Percentiles rank a stretch among this genome's conserved stretches.
Evolutionary conservation across 2,329 filamentous ascomycete genomes (phyloP).

Genomic region (Fusarium concolor): DNA sequence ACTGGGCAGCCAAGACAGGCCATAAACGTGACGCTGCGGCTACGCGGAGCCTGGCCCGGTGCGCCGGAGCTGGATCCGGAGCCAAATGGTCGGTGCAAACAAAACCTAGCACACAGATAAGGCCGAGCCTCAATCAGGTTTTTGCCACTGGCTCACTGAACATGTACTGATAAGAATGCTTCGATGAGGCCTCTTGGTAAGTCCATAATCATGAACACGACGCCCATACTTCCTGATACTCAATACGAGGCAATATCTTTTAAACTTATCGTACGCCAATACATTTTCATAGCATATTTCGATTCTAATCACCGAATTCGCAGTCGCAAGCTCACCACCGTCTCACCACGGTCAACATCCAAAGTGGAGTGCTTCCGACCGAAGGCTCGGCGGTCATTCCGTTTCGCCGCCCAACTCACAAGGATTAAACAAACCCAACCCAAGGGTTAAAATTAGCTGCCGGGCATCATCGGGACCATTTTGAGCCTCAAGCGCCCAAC

Average conservation of each 20-base stretch:
- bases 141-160: slow-evolving; percentile 10
- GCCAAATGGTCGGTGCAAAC: slow-evolving; percentile 26
- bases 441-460: slow-evolving; percentile 32
- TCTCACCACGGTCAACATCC: slow-evolving; percentile 6
- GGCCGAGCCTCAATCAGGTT: slow-evolving; percentile 43
- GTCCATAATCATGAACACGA: neutral
- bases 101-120: slow-evolving; percentile 30
- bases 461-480: slow-evolving; percentile 18
- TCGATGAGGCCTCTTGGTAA: slow-evolving; percentile 23
- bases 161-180: slow-evolving; percentile 4
- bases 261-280: neutral
- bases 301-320: too few species aligned
- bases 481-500: slow-evolving; percentile 19
- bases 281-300: neutral
- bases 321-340: neutral
- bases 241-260: neutral
- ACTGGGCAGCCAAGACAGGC: slow-evolving; percentile 1
- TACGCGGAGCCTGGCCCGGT: slow-evolving; percentile 32
- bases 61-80: slow-evolving; percentile 27
- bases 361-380: slow-evolving; percentile 24
- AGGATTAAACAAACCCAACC: slow-evolving; percentile 21
- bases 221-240: neutral
- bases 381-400: slow-evolving; percentile 21
- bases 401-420: slow-evolving; percentile 35
- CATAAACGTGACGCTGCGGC: slow-evolving; percentile 34